Percentiles rank a stretch among this genome's conserved stretches.
These are phyloP conservation scores for Candida ipomoeae DNA, from an alignment of 805 yeast species.

Conservation along the genomic window DNA sequence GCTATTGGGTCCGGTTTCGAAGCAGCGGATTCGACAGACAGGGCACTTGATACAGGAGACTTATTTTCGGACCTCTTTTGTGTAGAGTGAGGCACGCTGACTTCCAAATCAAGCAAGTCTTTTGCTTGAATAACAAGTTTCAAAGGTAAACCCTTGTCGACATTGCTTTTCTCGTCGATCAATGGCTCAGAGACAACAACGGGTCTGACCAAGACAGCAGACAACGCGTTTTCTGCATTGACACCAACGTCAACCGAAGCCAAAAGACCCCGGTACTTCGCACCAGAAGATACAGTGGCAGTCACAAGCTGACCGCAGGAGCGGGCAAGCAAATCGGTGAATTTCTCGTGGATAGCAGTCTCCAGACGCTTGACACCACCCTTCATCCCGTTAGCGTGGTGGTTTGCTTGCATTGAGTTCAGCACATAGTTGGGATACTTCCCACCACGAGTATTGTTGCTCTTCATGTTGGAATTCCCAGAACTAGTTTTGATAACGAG, in stretches of 20 bases:
- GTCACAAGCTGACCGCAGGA: conserved; percentile 48
- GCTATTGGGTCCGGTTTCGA: neutral
- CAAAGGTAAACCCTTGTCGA: conserved; percentile 37
- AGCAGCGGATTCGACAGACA: neutral
- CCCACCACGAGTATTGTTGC: conserved; percentile 11
- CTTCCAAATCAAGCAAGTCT: conserved; percentile 49
- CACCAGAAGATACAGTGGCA: conserved; percentile 62
- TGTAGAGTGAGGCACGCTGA: conserved; percentile 14
- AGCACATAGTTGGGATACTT: conserved; percentile 5
- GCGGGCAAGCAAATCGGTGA: conserved; percentile 13
- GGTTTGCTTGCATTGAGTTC: neutral
- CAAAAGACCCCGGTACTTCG: conserved; percentile 55
- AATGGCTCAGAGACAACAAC: conserved; percentile 28
- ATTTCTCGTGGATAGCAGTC: conserved; percentile 1
- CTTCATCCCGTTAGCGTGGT: neutral
- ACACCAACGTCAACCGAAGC: conserved; percentile 41
- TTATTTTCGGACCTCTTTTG: neutral
- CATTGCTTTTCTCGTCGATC: conserved; percentile 25
- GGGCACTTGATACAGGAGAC: neutral
- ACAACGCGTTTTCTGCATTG: conserved; percentile 40
- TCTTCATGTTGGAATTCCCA: conserved; percentile 2
- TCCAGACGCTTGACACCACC: conserved; percentile 2
- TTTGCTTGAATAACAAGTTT: conserved; percentile 44
- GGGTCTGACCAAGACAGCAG: conserved; percentile 55
- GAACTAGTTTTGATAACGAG: neutral